Base-by-base conservation (phyloP, 306 rosid species). In the Dalbergia cultrata region DNA sequence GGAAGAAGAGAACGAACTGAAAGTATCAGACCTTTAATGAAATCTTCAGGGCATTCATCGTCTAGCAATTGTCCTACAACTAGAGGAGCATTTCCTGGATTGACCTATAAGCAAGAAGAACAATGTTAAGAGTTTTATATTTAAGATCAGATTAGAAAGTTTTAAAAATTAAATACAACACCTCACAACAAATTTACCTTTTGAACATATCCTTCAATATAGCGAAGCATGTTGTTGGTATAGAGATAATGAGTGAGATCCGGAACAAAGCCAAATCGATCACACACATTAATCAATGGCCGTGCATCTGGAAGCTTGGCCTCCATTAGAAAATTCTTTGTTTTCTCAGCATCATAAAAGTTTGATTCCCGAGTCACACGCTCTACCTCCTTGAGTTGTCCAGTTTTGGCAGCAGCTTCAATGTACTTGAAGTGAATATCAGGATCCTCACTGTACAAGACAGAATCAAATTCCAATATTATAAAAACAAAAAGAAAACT, bases 41-140 rank as follows among this genome's bases (percentile, higher is more conserved):
- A 93, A 87, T 93, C 97, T 79, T 93, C 97, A 47, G 97, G 97
- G 81, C 97, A 93, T 88, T 91, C 94, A 49, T 91, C 97, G 83
- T 93, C 97, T 54, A 93, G 80, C 75, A 93, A 82, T 77, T 89
- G 94, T 22, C 97, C 97, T 50, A 93, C 97, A 81, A 93, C 97
- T 83, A 90, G 77, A 57, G 97, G 97, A 81, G 92, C 97, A 84
- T 93, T 91, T 67, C 87, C 92, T 31, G 97, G 97, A 81, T 91
- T 93, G 76, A 91, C 97, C 97, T 93, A 86, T 53, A 54, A 43
- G 52, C 47, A 84, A 62, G 58, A 84, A 44, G 35, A 16, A 74
- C 44, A 75, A 80, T 37, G 47, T 50, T 72, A 45, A 72, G 56
- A 61, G 77, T 41, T 33, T 64, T 77, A 43, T 5, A 9, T 79